Evolutionary conservation across 768 basidiomycete species (phyloP).

Genomic region (Phanerochaete sordida): DNA sequence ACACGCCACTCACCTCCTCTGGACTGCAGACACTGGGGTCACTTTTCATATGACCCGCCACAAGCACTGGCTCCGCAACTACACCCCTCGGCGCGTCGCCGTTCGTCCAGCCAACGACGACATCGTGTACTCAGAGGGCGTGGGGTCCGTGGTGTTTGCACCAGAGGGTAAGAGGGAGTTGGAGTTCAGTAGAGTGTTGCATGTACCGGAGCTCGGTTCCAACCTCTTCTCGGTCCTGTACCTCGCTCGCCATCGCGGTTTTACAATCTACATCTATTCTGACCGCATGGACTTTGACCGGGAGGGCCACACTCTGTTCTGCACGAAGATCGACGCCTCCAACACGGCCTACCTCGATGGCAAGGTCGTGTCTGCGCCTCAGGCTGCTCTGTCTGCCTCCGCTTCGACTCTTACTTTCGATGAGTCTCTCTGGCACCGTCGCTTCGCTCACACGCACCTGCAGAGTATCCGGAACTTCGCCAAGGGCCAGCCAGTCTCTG

Average conservation of each 20-base stretch:
- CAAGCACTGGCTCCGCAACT: conserved; percentile 22
- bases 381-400: conserved; percentile 1
- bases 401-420: background rate
- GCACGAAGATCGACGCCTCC: background rate
- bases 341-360: conserved; percentile 9
- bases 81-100: conserved; percentile 13
- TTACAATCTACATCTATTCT: conserved; percentile 8
- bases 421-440: conserved; percentile 21
- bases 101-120: conserved; percentile 21
- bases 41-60: conserved; percentile 37
- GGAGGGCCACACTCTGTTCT: conserved; percentile 12
- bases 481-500: background rate
- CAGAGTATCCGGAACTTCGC: background rate
- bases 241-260: conserved; percentile 1
- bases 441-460: conserved; percentile 18
- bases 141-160: conserved; percentile 24
- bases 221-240: conserved; percentile 13
- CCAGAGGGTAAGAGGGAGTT: conserved; percentile 13
- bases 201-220: conserved; percentile 22
- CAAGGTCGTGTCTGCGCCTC: conserved; percentile 15
- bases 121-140: conserved; percentile 19
- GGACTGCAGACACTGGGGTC: too few species aligned
- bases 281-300: conserved; percentile 7
- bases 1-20: too few species aligned
- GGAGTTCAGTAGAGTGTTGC: conserved; percentile 17